These are phyloP conservation scores for Ceratocystis albifundus DNA, from an alignment of 2,329 filamentous ascomycete genomes.

Conservation along the genomic window DNA sequence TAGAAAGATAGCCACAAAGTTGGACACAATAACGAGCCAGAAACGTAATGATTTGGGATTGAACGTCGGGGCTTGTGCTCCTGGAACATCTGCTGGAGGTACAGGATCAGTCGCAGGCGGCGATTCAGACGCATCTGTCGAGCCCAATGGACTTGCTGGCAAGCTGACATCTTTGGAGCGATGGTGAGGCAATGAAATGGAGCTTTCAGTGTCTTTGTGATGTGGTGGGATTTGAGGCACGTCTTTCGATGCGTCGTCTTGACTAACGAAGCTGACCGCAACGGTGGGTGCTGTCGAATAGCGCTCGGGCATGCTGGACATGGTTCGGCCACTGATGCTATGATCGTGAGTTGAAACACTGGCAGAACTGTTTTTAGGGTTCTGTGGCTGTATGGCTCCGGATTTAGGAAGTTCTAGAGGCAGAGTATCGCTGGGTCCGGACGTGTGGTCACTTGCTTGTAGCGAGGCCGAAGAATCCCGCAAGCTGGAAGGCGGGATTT, in stretches of 20 bases:
- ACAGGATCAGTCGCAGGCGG: not conserved
- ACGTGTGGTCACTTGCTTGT: not conserved
- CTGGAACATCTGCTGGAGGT: not conserved
- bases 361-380: not conserved
- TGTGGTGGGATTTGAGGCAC: not conserved
- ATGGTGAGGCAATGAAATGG: not conserved
- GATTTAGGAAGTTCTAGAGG: too few relatives aligned
- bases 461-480: slow-evolving; percentile 3
- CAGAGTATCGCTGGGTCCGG: not conserved
- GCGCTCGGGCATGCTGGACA: slow-evolving; percentile 7
- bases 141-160: not conserved
- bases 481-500: not conserved
- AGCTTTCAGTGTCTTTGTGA: not conserved
- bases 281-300: slow-evolving; percentile 13
- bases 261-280: slow-evolving; percentile 4
- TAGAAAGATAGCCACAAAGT: slow-evolving; percentile 45
- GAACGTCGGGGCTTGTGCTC: slow-evolving; percentile 32
- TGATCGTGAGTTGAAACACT: not conserved
- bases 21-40: slow-evolving; percentile 44
- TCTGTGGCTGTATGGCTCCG: not conserved
- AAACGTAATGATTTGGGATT: slow-evolving; percentile 43
- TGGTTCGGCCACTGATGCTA: not conserved
- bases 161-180: not conserved
- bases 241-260: not conserved
- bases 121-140: slow-evolving; percentile 27